Conservation (phyloP, 2,329 filamentous ascomycete genomes). For the Pestalotiopsis fici region DNA sequence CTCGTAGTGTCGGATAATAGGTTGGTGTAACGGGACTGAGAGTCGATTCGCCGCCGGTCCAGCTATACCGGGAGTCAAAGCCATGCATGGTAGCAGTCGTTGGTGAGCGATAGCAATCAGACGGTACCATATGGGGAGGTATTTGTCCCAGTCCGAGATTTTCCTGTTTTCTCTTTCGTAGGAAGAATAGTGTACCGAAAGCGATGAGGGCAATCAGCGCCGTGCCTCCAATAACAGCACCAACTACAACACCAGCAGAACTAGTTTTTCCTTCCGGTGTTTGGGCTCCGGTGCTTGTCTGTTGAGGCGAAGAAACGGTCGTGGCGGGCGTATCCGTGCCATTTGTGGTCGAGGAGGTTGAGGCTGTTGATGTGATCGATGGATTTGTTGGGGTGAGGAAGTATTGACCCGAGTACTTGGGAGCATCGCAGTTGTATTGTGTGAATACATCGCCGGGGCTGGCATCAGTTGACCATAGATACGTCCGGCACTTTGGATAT, state of each 20-base stretch:
- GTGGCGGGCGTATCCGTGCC: background rate
- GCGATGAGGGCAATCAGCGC: conserved; percentile 16
- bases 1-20: background rate
- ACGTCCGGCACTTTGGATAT: conserved; percentile 17
- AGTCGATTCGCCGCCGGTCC: background rate
- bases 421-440: conserved; percentile 17
- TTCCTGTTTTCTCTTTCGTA: conserved; percentile 1
- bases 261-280: background rate
- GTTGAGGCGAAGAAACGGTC: background rate
- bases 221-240: conserved; percentile 18
- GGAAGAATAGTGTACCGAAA: conserved; percentile 12
- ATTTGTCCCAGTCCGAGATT: background rate
- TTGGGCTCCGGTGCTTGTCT: background rate
- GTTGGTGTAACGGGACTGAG: background rate
- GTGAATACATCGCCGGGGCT: conserved; percentile 25
- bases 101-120: background rate
- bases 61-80: conserved; percentile 2
- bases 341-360: background rate
- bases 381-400: conserved; percentile 13
- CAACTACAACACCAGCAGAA: conserved; percentile 13
- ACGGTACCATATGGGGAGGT: background rate
- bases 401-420: conserved; percentile 13
- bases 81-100: background rate
- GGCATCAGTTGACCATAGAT: conserved; percentile 19
- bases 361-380: background rate